phyloP scores from a whole-genome alignment of 345 rosid species.

The Brassica nigra region DNA sequence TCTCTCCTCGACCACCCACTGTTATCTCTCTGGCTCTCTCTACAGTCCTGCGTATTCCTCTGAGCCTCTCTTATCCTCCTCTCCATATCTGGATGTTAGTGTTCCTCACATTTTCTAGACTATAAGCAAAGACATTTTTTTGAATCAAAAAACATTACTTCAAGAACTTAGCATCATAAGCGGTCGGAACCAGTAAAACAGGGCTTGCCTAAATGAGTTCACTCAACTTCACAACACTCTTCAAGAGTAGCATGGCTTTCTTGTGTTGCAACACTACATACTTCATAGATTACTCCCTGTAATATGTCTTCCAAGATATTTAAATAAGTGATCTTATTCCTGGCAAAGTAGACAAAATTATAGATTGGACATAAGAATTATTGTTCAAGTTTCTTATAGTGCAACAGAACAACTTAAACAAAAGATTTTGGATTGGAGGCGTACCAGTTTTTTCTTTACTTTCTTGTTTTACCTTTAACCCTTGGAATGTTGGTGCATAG shows the following conservation, averaged over 20 bases:
- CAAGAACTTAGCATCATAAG: background rate
- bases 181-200: background rate
- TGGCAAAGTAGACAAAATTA: background rate
- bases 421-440: too few relatives aligned
- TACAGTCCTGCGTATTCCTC: background rate
- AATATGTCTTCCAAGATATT: background rate
- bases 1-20: background rate
- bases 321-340: background rate
- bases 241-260: background rate
- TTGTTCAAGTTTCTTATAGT: too few relatives aligned
- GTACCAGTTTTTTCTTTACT: too few relatives aligned
- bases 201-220: background rate
- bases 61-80: background rate
- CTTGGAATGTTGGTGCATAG: background rate
- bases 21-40: background rate
- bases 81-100: background rate
- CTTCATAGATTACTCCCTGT: background rate
- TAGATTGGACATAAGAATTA: background rate
- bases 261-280: background rate
- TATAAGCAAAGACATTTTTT: background rate
- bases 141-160: background rate
- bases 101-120: background rate
- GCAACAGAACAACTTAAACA: too few relatives aligned
- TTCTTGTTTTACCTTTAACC: too few relatives aligned
- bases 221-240: background rate